Conservation (phyloP, 2,329 filamentous ascomycete genomes). For the Gremmenia infestans region DNA sequence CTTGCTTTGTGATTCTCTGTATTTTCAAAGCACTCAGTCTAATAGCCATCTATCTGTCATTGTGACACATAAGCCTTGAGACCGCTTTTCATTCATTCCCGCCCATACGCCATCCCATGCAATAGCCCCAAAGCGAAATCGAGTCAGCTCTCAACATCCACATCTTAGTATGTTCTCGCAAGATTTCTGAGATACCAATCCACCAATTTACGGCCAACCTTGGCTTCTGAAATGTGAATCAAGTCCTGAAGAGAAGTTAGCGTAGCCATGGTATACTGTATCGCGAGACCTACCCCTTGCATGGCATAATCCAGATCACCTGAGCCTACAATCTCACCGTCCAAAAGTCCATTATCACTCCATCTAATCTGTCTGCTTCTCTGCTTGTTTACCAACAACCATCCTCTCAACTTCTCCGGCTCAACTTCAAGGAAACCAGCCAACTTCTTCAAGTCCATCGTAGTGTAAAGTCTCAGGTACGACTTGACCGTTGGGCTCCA, state of each 20-base stretch:
- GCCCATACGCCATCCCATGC: slow-evolving; percentile 28
- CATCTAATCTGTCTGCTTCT: slow-evolving; percentile 94
- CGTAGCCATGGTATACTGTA: not conserved
- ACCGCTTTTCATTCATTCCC: slow-evolving; percentile 18
- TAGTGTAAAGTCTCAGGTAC: slow-evolving; percentile 98
- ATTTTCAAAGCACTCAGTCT: not conserved
- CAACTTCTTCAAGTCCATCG: slow-evolving; percentile 98
- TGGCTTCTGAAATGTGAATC: slow-evolving; percentile 98
- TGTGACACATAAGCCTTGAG: slow-evolving; percentile 7
- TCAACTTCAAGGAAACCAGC: slow-evolving; percentile 95
- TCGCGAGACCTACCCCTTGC: slow-evolving; percentile 66
- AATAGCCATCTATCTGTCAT: not conserved
- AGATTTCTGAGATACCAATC: slow-evolving; percentile 99
- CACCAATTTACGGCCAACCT: slow-evolving; percentile 93
- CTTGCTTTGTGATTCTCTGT: not conserved
- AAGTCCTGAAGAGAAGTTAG: slow-evolving; percentile 59
- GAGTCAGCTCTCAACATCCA: slow-evolving; percentile 11
- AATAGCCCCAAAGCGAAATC: slow-evolving; percentile 22
- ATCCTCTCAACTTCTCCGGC: slow-evolving; percentile 90
- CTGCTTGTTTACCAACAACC: slow-evolving; percentile 97
- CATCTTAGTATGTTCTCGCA: slow-evolving; percentile 77
- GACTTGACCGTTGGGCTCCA: slow-evolving; percentile 97
- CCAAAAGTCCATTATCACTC: slow-evolving; percentile 82
- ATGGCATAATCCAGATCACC: slow-evolving; percentile 97
- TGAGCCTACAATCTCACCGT: slow-evolving; percentile 88